phyloP scores from a whole-genome alignment of 2,329 filamentous ascomycete species.

The Byssochlamys sp. region DNA sequence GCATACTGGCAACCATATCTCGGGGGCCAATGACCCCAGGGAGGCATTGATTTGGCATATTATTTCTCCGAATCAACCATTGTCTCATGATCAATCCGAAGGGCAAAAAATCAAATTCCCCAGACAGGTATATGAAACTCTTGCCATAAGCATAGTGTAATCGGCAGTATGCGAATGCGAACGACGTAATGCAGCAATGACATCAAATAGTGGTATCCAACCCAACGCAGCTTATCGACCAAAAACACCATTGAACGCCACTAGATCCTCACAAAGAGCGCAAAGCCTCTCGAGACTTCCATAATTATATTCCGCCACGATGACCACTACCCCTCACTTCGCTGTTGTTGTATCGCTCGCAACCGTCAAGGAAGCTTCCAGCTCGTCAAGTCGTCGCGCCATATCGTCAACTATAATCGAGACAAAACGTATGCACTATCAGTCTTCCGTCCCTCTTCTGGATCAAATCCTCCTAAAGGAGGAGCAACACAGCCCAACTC shows the following conservation, averaged over 20 bases:
- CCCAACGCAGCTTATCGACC: background rate
- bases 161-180: background rate
- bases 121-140: background rate
- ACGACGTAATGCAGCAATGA: background rate
- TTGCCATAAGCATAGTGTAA: background rate
- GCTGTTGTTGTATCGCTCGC: constrained; percentile 35
- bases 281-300: background rate
- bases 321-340: constrained; percentile 9
- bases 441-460: background rate
- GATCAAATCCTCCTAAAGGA: background rate
- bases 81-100: background rate
- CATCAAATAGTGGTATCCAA: background rate
- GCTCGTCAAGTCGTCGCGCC: constrained; percentile 71
- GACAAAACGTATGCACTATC: background rate
- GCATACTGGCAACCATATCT: background rate
- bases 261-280: background rate
- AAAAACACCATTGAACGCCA: background rate
- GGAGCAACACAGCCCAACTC: constrained; percentile 24
- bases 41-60: background rate
- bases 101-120: background rate
- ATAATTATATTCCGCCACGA: background rate
- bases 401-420: constrained; percentile 73
- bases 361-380: constrained; percentile 63
- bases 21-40: background rate
- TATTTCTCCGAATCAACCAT: background rate